Base-by-base conservation (phyloP, 2,329 filamentous ascomycete species). In the Colletotrichum caudatum region DNA sequence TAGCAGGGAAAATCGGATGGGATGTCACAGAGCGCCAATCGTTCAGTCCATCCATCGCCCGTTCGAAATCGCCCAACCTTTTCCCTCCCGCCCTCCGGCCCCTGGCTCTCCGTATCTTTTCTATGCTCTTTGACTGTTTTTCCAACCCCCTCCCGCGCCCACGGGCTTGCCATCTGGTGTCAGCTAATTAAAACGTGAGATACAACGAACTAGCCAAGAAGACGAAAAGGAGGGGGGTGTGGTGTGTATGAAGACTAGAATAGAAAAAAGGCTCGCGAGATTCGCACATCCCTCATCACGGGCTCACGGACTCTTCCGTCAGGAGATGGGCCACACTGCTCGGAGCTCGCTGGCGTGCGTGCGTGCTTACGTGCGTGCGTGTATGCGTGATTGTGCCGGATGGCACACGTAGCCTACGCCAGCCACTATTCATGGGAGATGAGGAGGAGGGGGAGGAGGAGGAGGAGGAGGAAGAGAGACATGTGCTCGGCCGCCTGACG, bases 241-340 rank as follows among this genome's bases (percentile, higher is more conserved):
- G 29, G 41, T 20, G 46, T 23, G 26, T 39, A 14, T 26, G 46
- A 39, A 26, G 23, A 41, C 23, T 33, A n/a, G 33, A 26, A 41
- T 48, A 48, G 60, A 37, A 48, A 37, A 48, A 41, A 26, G n/a
- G 60, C 60, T 53, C 46, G 8, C 48, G 16, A 16, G 35, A 37
- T 48, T 62, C 46, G 8, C 46, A 51, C 54, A 39, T 57, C 11
- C 54, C 16, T n/a, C 60, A 41, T 62, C 60, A 62, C 46, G 60
- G 46, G 41, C 46, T 62, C 60, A 62, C 46, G 60, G 46, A 53
- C 46, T 39, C 20, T 48, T 48, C 46, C 46, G 14, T 23, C 35
- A 57, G 35, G 20, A 58, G 35, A 26, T 12, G 18, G 60, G 23
- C 5, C 33, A 29, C 16, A 41, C 16, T 29, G 8, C n/a, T 29